Base-by-base conservation (phyloP, 2,329 filamentous ascomycete species). In the Botrytis fragariae region DNA sequence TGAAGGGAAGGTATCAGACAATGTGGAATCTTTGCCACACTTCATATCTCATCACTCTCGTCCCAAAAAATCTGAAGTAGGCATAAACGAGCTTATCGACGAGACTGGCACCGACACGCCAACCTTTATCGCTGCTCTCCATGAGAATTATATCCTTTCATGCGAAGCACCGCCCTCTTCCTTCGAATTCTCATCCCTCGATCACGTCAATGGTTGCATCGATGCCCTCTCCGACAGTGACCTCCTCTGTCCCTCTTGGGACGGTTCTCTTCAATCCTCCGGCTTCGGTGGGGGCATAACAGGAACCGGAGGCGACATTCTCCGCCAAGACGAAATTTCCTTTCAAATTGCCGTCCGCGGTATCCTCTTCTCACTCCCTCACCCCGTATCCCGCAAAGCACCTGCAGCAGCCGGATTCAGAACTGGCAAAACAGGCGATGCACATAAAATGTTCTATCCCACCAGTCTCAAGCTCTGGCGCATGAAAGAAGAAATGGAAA, bases 361-460 rank as follows among this genome's bases (percentile, higher is more conserved):
- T 0, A 83, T 98, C 68, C 83, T 98, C 0, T 97, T 97, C 81
- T 91, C 90, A 16, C 86, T 99, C 3, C 96, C 96, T 2, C 89
- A 89, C 77, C 95, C 95, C 0, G 96, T 99, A 16, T 95, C 93
- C 81, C 87, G 90, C n/a, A 87, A 86, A 86, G 79, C 79, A 78
- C 82, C 80, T 78, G 84, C 79, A 75, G 75, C 76, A 9, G 72
- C 62, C 12, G 79, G 79, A 3, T 73, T 80, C 74, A 73, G 78
- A 75, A 74, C 79, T 72, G 74, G 79, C 71, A 70, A 81, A 86
- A 82, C 85, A 65, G 82, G 84, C 3, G 93, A 94, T 79, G 88
- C 92, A 0, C 91, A 91, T 83, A 95, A 93, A 79, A 97, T 99
- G 93, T 97, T 95, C 77, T 99, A 96, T 79, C 96, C 96, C 0